phyloP scores from a whole-genome alignment of 78 protist genomes.

The Cavenderia fasciculata region DNA sequence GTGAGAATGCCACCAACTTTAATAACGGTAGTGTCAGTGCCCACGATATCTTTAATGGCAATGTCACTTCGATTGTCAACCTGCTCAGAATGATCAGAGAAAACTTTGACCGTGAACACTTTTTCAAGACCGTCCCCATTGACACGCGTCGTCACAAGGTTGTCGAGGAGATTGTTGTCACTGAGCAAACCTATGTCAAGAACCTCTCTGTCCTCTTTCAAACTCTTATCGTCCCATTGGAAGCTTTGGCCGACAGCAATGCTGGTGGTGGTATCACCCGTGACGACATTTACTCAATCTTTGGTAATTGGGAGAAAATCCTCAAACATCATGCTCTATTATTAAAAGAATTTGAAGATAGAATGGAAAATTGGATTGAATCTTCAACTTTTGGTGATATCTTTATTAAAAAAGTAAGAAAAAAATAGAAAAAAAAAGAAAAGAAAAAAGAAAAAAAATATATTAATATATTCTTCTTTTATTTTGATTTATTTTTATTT shows the following conservation, averaged over 20 bases:
- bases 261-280: background rate
- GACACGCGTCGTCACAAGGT: conserved; percentile 63
- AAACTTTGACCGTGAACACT: conserved; percentile 49
- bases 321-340: conserved; percentile 15
- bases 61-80: conserved; percentile 17
- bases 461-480: background rate
- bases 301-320: conserved; percentile 74
- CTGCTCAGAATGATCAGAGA: conserved; percentile 37
- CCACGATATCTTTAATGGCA: conserved; percentile 64
- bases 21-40: conserved; percentile 15
- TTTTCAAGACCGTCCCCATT: conserved; percentile 35
- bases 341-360: conserved; percentile 41
- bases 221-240: conserved; percentile 27
- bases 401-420: conserved; percentile 49
- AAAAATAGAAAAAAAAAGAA: no score
- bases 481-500: background rate
- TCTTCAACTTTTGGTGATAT: conserved; percentile 63
- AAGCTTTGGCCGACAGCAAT: background rate
- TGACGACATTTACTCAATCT: conserved; percentile 59
- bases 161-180: conserved; percentile 65
- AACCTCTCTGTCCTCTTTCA: conserved; percentile 11
- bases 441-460: background rate
- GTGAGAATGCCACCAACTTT: conserved; percentile 45
- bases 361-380: conserved; percentile 20
- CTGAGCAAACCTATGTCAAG: conserved; percentile 72